Conservation (phyloP, 1,284 basidiomycete genomes). For the Trichosporon coremiiforme region DNA sequence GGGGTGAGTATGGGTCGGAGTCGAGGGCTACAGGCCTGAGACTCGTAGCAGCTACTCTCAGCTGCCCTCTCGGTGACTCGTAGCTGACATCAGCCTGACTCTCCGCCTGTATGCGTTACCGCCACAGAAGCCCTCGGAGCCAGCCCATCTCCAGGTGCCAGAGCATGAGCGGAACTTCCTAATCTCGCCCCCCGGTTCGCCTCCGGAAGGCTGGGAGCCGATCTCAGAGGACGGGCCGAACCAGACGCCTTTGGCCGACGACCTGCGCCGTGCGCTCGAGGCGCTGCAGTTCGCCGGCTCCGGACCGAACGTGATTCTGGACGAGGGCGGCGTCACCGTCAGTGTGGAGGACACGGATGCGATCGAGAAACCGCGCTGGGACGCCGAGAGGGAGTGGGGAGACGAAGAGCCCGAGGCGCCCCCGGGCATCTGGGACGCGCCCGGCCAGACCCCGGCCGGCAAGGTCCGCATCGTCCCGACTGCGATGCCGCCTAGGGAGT, state of each 20-base stretch:
- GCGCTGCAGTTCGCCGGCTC: slow-evolving; percentile 51
- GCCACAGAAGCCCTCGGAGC: slow-evolving; percentile 62
- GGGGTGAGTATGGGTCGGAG: no score
- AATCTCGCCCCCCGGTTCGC: slow-evolving; percentile 96
- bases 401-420: slow-evolving; percentile 21
- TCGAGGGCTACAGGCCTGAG: no score
- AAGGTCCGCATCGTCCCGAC: slow-evolving; percentile 43
- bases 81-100: slow-evolving; percentile 56
- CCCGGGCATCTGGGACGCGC: slow-evolving; percentile 9
- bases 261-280: slow-evolving; percentile 76
- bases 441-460: slow-evolving; percentile 32
- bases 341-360: slow-evolving; percentile 50
- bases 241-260: slow-evolving; percentile 77
- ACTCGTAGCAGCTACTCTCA: no score
- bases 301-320: slow-evolving; percentile 48
- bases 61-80: no score
- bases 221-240: slow-evolving; percentile 92
- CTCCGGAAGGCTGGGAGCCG: slow-evolving; percentile 95
- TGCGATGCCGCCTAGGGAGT: slow-evolving; percentile 43
- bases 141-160: slow-evolving; percentile 70
- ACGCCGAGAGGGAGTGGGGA: slow-evolving; percentile 30
- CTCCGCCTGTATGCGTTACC: slow-evolving; percentile 80
- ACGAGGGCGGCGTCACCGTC: slow-evolving; percentile 49
- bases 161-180: slow-evolving; percentile 87
- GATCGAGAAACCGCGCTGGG: slow-evolving; percentile 20